Evolutionary conservation across 257 asterid species (phyloP), one percentile per base, ranked within the genome.

Genomic region (Solanum chilense): DNA sequence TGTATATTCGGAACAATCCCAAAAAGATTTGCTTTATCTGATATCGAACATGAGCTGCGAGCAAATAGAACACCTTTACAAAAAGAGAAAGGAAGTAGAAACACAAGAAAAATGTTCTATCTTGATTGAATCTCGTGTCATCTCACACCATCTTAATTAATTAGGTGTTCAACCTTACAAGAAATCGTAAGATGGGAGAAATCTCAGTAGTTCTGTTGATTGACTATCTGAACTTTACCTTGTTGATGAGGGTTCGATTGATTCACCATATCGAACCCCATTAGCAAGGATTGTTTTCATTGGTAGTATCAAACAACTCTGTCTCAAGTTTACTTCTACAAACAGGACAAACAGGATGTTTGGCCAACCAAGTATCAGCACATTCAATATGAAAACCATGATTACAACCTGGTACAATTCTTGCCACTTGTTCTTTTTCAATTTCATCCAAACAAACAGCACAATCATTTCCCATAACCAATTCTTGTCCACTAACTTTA

Each of bases 361-460:
- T 92, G 18, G 98, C 88, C 39, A 96, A 92, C 99, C 99, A 96
- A 1, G 94, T 89, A 73, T 96, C 98, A 42, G 93, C 98, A 83
- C 99, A 96, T 75, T 90, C 89, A 7, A 93, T 80, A 88, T 96
- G 99, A 35, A 95, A 96, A 20, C 99, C 98, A 68, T 96, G 99
- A 85, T 94, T 93, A 86, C 99, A 96, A 12, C 96, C 98, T n/a
- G 98, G 98, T 7, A 96, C 86, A 91, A 94, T 23, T 33, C 96
- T 89, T 3, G 98, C 98, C 78, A 92, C 87, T 80, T 96, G 94
- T 60, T 95, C 94, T n/a, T 73, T 29, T 87, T 89, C 93, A 71
- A 96, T 95, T 8, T 92, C 96, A 23, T 96, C 98, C 88, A 96
- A 86, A 27, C 98, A 96, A 21, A 96, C 94, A 18, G 97, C 98